Evolutionary conservation across 441 rosid species (phyloP), one percentile per base, ranked within the genome.

Genomic region (Populus hybrid): DNA sequence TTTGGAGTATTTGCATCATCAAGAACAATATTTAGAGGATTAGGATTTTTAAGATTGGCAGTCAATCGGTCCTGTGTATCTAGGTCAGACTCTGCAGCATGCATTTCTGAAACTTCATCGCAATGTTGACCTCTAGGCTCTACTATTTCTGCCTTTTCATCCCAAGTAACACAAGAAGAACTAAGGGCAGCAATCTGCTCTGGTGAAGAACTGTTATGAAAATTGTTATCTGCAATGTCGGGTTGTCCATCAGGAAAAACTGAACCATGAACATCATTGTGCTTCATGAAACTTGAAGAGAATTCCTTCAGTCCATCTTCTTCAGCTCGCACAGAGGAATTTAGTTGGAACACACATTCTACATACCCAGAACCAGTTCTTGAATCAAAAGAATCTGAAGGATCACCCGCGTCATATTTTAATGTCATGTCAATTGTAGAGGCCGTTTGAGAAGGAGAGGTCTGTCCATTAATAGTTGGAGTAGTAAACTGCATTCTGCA

Each of bases 71-170:
- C 76, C 74, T 35, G 83, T 68, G 36, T 64, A 78, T 68, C 85
- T 38, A 73, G 73, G 71, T 76, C 83, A 80, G 79, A 78, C 70
- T 83, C 84, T 30, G 63, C 57, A 14, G 57, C 57, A 50, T 14
- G 19, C 57, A 50, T 14, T 50, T 50, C 57, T 50, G 57, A 50
- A 50, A 50, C 19, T 14, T 50, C 57, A 50, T 50, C 2, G 19
- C 57, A 1, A 34, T 84, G 79, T 72, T 83, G 82, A 74, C 50
- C 80, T 79, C 71, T 61, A 59, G 79, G 83, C 83, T 88, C 89
- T 85, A 83, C 78, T 78, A 85, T 81, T 84, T 92, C 94, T n/a
- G 79, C 86, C 86, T 93, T 95, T 84, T 93, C 97, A 81, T 90
- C 99, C 98, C 95, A 91, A 7, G 82, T 85, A 77, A 89, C 89